Evolutionary conservation across 2,329 filamentous ascomycete genomes (phyloP).

Genomic region (Ceratocystiopsis brevicomis): DNA sequence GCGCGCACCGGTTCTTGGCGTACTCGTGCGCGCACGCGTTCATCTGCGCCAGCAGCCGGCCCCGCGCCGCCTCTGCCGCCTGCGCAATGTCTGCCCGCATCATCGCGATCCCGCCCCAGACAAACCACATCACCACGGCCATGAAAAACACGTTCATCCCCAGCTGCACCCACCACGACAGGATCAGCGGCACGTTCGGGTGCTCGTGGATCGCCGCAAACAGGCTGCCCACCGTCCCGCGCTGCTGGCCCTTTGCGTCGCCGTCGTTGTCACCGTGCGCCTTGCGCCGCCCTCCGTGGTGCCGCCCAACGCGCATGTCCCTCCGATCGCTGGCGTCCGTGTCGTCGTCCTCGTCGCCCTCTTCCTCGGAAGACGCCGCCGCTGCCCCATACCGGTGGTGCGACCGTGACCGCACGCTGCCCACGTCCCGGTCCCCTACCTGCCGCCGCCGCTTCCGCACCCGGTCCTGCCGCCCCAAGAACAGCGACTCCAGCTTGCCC

Average conservation of each 20-base stretch:
- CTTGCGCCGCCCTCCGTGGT: background rate
- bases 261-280: background rate
- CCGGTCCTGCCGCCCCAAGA: constrained; percentile 22
- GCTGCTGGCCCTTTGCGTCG: constrained; percentile 2
- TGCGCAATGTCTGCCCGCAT: constrained; percentile 58
- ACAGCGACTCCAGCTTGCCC: constrained; percentile 19
- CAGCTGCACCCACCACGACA: constrained; percentile 40
- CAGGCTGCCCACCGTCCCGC: constrained; percentile 23
- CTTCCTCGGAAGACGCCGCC: constrained; percentile 16
- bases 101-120: constrained; percentile 50
- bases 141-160: constrained; percentile 46
- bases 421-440: constrained; percentile 31
- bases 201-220: constrained; percentile 35
- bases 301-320: constrained; percentile 23
- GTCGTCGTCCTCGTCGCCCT: no score
- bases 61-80: constrained; percentile 49
- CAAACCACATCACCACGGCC: constrained; percentile 38
- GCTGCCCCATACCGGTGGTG: constrained; percentile 17
- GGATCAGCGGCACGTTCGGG: constrained; percentile 37
- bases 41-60: constrained; percentile 53
- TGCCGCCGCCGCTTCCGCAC: constrained; percentile 36
- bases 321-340: no score
- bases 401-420: constrained; percentile 27
- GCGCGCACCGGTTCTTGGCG: constrained; percentile 54
- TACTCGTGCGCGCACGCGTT: constrained; percentile 56